A percentile compares a stretch with the other conserved stretches of the same genome.
Conservation (phyloP, 129 eudicot genomes). For the Saposhnikovia divaricata region DNA sequence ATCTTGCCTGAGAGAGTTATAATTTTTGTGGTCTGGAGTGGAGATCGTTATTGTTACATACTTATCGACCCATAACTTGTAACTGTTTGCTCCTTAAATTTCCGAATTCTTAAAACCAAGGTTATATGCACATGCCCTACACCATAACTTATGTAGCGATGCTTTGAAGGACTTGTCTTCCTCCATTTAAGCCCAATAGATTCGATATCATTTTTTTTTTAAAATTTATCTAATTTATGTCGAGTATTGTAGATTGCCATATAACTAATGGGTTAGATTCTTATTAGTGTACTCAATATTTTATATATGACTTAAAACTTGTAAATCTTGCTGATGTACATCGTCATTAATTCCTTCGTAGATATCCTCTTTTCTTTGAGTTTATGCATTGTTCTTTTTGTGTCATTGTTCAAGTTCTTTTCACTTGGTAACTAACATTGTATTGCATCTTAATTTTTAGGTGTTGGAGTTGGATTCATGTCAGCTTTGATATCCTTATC, state of each 20-base stretch:
- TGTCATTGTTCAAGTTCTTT: neutral
- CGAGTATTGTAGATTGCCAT: neutral
- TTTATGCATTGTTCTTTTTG: neutral
- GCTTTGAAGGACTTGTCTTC: neutral
- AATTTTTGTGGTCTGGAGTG: neutral
- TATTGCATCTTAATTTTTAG: constrained; percentile 36
- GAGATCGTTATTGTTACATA: neutral
- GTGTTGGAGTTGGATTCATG: constrained; percentile 97
- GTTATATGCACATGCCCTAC: neutral
- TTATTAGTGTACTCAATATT: neutral
- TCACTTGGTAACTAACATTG: constrained; percentile 14
- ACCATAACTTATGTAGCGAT: neutral
- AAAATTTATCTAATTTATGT: neutral
- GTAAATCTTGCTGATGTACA: neutral
- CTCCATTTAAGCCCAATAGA: neutral
- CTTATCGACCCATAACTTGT: neutral
- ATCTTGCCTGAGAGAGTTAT: neutral
- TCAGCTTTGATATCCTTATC: constrained; percentile 97
- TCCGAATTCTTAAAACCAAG: neutral
- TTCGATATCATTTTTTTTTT: neutral
- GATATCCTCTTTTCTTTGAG: neutral
- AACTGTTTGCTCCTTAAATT: neutral
- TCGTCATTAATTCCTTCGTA: neutral
- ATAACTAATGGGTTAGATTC: neutral
- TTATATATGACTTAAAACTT: neutral